Evolutionary conservation across 169 alveolate genomes (phyloP).

Genomic region (Cystoisospora suis): DNA sequence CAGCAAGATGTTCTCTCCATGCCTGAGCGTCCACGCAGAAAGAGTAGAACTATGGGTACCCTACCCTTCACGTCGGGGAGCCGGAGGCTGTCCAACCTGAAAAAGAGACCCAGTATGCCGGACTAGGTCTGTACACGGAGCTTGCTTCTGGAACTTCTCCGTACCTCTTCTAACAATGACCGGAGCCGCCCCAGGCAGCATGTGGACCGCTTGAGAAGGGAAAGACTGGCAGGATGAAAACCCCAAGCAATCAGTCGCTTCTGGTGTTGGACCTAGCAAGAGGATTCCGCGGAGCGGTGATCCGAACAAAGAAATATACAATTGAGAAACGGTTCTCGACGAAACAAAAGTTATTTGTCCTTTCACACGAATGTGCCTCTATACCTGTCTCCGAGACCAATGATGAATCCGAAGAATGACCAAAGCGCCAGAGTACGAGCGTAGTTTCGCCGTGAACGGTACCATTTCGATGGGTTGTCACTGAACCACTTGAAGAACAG

Average conservation of each 20-base stretch:
- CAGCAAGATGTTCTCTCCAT: constrained; percentile 95
- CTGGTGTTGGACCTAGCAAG: not conserved
- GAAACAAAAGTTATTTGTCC: not conserved
- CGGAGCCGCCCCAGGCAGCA: too few species aligned
- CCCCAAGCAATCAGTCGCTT: too few species aligned
- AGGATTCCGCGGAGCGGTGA: not conserved
- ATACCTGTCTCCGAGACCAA: constrained; percentile 96
- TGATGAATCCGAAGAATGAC: constrained; percentile 96
- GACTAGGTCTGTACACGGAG: too few species aligned
- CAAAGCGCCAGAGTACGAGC: constrained; percentile 92
- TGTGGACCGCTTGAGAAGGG: too few species aligned
- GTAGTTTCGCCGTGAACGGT: constrained; percentile 87
- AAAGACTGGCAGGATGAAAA: too few species aligned
- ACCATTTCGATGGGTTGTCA: constrained; percentile 88
- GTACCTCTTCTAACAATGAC: too few species aligned
- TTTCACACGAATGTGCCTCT: not conserved
- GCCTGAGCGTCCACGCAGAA: constrained; percentile 67
- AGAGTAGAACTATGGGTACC: not conserved
- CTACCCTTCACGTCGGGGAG: not conserved
- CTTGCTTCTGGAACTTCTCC: too few species aligned
- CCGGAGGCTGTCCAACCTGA: not conserved
- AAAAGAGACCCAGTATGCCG: not conserved
- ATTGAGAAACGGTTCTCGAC: too few species aligned
- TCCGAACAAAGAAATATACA: too few species aligned
- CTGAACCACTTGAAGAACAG: constrained; percentile 67